Evolutionary conservation across 2,329 filamentous ascomycete genomes (phyloP).

Genomic region (Pseudogymnoascus sp.): DNA sequence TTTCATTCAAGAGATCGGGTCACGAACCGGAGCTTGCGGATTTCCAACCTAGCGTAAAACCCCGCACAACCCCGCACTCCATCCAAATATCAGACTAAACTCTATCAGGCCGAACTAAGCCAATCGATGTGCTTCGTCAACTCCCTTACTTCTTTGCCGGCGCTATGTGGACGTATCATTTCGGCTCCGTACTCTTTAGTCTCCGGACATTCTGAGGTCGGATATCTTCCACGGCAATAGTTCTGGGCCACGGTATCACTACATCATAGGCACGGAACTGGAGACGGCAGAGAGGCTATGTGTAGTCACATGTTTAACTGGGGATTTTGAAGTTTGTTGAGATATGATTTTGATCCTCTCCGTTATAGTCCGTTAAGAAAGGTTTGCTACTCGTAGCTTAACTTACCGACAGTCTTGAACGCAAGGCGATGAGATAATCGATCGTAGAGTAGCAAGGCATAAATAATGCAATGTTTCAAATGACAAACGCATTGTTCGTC

Average conservation of each 20-base stretch:
- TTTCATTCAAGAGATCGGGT: neutral
- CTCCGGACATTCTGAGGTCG: neutral
- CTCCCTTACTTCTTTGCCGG: neutral
- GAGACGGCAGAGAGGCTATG: neutral
- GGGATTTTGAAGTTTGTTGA: neutral
- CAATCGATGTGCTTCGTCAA: neutral
- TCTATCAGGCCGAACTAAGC: neutral
- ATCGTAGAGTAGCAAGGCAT: neutral
- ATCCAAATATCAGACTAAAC: neutral
- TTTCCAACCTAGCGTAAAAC: neutral
- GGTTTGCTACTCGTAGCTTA: neutral
- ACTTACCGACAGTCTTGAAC: neutral
- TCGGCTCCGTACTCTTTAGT: neutral
- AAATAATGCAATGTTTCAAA: neutral
- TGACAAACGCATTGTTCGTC: neutral
- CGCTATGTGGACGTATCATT: constrained; percentile 3
- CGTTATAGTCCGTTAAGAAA: neutral
- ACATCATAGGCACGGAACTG: neutral
- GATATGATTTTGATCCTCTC: neutral
- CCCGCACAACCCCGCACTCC: constrained; percentile 6
- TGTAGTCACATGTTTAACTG: neutral
- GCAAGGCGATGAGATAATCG: neutral
- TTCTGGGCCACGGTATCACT: neutral
- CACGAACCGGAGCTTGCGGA: neutral
- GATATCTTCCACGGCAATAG: constrained; percentile 1